Evolutionary conservation across 768 basidiomycete genomes (phyloP), one percentile per base, ranked within the genome.

Genomic region (Termitomyces sp.): DNA sequence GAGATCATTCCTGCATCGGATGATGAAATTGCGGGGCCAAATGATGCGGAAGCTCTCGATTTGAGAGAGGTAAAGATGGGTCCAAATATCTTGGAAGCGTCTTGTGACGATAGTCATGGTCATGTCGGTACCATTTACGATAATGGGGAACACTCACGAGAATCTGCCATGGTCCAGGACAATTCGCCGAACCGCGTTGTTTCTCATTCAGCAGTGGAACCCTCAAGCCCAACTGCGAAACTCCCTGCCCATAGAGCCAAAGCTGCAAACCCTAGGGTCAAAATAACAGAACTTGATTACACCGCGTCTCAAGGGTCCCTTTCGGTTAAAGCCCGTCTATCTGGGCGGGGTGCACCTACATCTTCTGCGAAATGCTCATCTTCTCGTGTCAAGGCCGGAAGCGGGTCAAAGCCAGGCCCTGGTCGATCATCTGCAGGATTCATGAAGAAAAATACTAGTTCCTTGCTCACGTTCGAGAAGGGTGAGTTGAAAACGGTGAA

Each of bases 391-490:
- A 41, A 40, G 38, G 28, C 26, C 11, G 50, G 38, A 41, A 43
- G 23, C 31, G 46, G 65, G 46, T 54, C 64, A 30, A 78, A 73
- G 57, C 75, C 81, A 38, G 81, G 79, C n/a, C 79, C 80, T 26
- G 78, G 79, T 30, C 77, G 77, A 31, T 78, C 78, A 4, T 82
- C 83, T 12, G 61, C 70, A 26, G 77, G 79, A 8, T 56, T 79
- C 33, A 38, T 66, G 35, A 65, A 57, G 48, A 77, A 71, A 54
- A 75, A 68, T 47, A 74, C 71, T 31, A 82, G 78, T 56, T 85
- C 85, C 15, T 67, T 85, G 12, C 70, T 86, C 53, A 83, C 78
- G 6, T 75, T 72, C 19, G 68, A 76, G 8, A 85, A 82, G 63
- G 83, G 84, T 33, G 61, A 66, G 11, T 62, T 83, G 31, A 80